These are phyloP conservation scores for Blastocystis sp. DNA, from an alignment of 352 stramenopile genomes.

Conservation along the genomic window DNA sequence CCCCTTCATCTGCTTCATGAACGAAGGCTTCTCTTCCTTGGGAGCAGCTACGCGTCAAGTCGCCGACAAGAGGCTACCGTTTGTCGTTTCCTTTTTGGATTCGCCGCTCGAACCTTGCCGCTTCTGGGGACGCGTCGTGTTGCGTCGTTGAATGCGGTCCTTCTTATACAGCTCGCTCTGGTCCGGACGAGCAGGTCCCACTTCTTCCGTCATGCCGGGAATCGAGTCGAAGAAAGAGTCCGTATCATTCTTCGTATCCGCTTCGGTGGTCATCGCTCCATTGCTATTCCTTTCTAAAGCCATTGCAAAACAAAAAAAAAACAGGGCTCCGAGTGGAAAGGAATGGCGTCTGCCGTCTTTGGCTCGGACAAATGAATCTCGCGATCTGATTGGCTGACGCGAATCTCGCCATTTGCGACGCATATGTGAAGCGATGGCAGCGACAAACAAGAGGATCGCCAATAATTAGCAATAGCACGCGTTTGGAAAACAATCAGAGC, in stretches of 20 bases:
- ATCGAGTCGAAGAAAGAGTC: constrained; percentile 37
- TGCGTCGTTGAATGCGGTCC: constrained; percentile 16
- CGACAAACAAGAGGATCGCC: too few species aligned
- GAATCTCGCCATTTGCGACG: too few species aligned
- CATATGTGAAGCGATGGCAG: too few species aligned
- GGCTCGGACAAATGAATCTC: not conserved
- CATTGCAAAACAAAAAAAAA: not conserved
- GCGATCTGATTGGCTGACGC: constrained; percentile 22
- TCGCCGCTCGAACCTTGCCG: not conserved
- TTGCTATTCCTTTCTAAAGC: not conserved
- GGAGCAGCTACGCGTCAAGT: not conserved
- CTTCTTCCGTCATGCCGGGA: not conserved
- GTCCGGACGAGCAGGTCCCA: not conserved
- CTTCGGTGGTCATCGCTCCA: not conserved
- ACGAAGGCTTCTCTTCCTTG: not conserved
- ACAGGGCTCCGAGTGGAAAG: not conserved
- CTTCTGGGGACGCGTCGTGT: constrained; percentile 6
- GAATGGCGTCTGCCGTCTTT: not conserved
- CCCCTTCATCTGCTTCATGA: not conserved
- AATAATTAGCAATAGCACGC: too few species aligned
- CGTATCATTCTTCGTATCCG: not conserved
- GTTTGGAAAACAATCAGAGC: too few species aligned
- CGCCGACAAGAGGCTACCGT: not conserved
- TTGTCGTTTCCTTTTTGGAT: not conserved
- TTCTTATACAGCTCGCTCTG: not conserved